phyloP scores from a whole-genome alignment of 495 filamentous ascomycete species.

The Sporormia fimetaria region DNA sequence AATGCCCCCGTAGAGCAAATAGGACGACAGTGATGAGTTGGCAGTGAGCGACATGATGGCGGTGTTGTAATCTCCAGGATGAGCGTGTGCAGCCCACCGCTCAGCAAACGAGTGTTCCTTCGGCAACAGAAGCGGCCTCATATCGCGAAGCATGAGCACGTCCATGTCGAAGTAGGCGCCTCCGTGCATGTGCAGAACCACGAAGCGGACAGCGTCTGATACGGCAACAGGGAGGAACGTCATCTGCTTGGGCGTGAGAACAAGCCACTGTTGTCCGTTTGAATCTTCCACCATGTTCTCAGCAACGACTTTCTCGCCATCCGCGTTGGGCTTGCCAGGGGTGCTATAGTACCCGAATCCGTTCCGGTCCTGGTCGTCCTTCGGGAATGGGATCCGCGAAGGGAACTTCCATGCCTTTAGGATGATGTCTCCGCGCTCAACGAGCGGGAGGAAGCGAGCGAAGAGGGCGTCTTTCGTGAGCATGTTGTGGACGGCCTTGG shows the following conservation, averaged over 20 bases:
- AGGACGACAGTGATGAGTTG: slow-evolving; percentile 44
- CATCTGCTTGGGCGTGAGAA: slow-evolving; percentile 44
- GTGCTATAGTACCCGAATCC: slow-evolving; percentile 35
- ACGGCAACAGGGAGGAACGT: slow-evolving; percentile 34
- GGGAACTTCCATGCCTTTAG: slow-evolving; percentile 46
- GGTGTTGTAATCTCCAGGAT: slow-evolving; percentile 48
- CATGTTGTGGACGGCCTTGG: slow-evolving; percentile 40
- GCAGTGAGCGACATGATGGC: slow-evolving; percentile 46
- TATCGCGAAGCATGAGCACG: slow-evolving; percentile 44
- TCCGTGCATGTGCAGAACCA: slow-evolving; percentile 45
- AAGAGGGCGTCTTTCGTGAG: slow-evolving; percentile 41
- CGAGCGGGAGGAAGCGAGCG: slow-evolving; percentile 41
- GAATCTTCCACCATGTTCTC: slow-evolving; percentile 39
- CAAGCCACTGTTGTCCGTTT: slow-evolving; percentile 41
- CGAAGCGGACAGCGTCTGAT: slow-evolving; percentile 39
- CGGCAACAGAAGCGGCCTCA: slow-evolving; percentile 43
- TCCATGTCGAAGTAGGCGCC: slow-evolving; percentile 50
- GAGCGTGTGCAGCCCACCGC: slow-evolving; percentile 44
- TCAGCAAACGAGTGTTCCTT: slow-evolving; percentile 43
- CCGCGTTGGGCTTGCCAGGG: slow-evolving; percentile 32
- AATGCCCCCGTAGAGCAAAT: slow-evolving; percentile 45
- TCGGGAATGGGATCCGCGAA: slow-evolving; percentile 41
- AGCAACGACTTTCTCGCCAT: slow-evolving; percentile 37
- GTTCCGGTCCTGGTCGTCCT: slow-evolving; percentile 32
- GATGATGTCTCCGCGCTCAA: slow-evolving; percentile 43